These are phyloP conservation scores for Cercospora beticola DNA, from an alignment of 2,329 filamentous ascomycete genomes.

Conservation along the genomic window DNA sequence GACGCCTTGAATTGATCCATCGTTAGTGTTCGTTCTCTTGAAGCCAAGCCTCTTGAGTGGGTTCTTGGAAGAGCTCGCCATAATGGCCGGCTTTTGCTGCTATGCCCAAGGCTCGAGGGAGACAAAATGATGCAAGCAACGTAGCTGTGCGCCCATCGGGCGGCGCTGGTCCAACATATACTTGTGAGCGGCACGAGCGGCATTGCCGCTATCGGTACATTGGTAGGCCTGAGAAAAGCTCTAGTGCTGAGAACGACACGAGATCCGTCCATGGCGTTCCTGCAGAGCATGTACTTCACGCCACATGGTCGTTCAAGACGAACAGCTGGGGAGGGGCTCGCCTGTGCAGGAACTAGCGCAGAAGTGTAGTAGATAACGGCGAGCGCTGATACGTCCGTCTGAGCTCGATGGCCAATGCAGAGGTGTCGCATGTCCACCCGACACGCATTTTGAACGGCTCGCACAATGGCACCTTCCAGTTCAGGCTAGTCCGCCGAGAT, in stretches of 20 bases:
- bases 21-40: conserved; percentile 28
- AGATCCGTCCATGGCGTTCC: not conserved
- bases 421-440: not conserved
- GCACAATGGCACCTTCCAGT: not conserved
- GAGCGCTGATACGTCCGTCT: not conserved
- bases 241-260: not conserved
- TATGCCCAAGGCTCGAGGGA: not conserved
- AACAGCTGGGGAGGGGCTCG: not conserved
- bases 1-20: conserved; percentile 13
- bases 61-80: conserved; percentile 18
- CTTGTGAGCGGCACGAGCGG: not conserved
- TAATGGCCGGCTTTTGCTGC: conserved; percentile 2
- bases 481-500: not conserved
- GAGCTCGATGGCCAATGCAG: not conserved
- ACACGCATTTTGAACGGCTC: not conserved
- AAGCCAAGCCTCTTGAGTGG: conserved; percentile 28
- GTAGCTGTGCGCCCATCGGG: not conserved
- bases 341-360: not conserved
- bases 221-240: not conserved
- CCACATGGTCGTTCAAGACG: not conserved
- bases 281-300: not conserved
- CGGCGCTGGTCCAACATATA: not conserved
- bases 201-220: not conserved
- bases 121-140: no score
- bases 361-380: not conserved